Percentiles rank a stretch among this genome's conserved stretches.
phyloP scores from a whole-genome alignment of 2,329 filamentous ascomycete genomes.

The Alternaria arborescens region DNA sequence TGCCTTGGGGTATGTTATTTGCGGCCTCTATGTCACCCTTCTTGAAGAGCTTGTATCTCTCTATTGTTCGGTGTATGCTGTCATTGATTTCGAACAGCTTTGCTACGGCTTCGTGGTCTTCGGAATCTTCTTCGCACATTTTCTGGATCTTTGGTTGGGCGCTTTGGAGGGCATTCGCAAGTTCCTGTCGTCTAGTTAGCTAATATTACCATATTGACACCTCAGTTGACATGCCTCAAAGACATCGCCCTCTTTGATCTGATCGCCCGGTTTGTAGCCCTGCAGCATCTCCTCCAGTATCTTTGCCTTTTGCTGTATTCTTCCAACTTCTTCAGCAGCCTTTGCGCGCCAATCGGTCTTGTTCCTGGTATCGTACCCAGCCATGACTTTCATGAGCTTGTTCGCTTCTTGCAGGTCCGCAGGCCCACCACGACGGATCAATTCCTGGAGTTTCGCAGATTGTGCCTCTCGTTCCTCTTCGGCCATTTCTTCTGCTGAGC shows the following conservation, averaged over 20 bases:
- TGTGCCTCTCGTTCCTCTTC: constrained; percentile 94
- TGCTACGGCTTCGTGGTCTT: constrained; percentile 93
- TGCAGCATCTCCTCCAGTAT: constrained; percentile 92
- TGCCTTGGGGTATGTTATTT: constrained; percentile 82
- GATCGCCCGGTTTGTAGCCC: constrained; percentile 81
- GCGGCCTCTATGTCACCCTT: constrained; percentile 90
- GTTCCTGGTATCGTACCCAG: constrained; percentile 91
- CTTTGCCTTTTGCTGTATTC: constrained; percentile 94
- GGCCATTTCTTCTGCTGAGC: constrained; percentile 98
- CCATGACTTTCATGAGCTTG: constrained; percentile 98
- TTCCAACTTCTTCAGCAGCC: constrained; percentile 91
- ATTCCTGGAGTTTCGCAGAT: constrained; percentile 96
- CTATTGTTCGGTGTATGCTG: constrained; percentile 95
- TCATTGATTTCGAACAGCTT: constrained; percentile 98
- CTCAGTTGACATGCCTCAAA: constrained; percentile 62
- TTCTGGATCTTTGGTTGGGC: constrained; percentile 99
- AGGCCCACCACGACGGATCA: constrained; percentile 90
- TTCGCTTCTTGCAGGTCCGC: constrained; percentile 97
- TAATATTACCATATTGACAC: constrained; percentile 36
- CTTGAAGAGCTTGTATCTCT: constrained; percentile 94
- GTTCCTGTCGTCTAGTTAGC: constrained; percentile 66
- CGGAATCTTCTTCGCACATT: constrained; percentile 99
- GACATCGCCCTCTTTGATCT: constrained; percentile 74
- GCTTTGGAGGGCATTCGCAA: constrained; percentile 86
- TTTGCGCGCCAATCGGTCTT: constrained; percentile 99